Base-by-base conservation (phyloP, 805 yeast genomes). In the Metschnikowia amazonensis region DNA sequence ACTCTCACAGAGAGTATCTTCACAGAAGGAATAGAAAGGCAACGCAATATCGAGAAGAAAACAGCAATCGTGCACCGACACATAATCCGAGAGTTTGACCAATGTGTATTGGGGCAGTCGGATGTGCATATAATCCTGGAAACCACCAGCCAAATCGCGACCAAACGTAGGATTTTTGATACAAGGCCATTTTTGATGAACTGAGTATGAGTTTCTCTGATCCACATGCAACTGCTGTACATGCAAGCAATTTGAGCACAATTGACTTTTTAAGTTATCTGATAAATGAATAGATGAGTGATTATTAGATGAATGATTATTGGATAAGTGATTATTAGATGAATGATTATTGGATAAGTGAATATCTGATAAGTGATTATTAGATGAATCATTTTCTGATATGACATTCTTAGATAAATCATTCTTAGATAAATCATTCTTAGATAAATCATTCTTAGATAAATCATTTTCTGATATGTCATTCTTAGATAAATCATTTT, bases 51-150 rank as follows among this genome's bases (percentile, higher is more conserved):
- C 74, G 14, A 59, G 43, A 5, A 65, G 48, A 39, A 67, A 66
- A 42, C 69, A 63, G 32, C 62, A 58, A 49, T 70, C 75, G 49
- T 70, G 75, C 20, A 63, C 49, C 36, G 68, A 62, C 10, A 69
- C 57, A 37, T 55, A 57, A 4, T 47, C 49, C 1, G 74, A 72
- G 3, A 69, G 46, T 16, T 48, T 49, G 10, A 70, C 51, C 35
- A 69, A 51, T 18, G 58, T 46, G 24, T 57, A 42, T 14, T 55
- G 52, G 0, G 72, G 66, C 35, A 52, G 38, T 7, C 52, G 53
- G 3, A 70, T 55, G 30, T 60, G 56, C 25, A 70, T 49, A 46
- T 49, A 64, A 36, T 70, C 73, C 50, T 69, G 74, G 16, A 70
- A 51, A 3, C 75, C 75, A 7, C 75, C 75, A 40, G 69, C 65